These are phyloP conservation scores for Clavispora santaluciae DNA, from an alignment of 805 yeast species.

Conservation along the genomic window DNA sequence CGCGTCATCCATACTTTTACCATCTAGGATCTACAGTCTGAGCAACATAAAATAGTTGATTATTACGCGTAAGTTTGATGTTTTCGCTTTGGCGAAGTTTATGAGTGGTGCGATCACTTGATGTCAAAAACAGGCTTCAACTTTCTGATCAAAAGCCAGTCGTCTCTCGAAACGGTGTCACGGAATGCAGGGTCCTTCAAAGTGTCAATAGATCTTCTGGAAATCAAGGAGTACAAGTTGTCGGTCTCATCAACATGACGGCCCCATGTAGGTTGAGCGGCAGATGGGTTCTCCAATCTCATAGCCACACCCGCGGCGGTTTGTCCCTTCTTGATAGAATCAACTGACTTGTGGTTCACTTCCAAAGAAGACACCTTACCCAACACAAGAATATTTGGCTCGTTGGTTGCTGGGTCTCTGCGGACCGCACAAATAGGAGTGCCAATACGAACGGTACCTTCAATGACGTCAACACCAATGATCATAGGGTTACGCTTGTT, in stretches of 20 bases:
- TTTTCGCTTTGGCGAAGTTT: not conserved
- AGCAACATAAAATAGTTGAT: not conserved
- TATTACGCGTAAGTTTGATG: not conserved
- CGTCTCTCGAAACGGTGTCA: constrained; percentile 88
- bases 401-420: constrained; percentile 78
- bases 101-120: constrained; percentile 31
- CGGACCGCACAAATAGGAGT: constrained; percentile 96
- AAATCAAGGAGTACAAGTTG: constrained; percentile 78
- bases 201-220: constrained; percentile 92
- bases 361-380: constrained; percentile 93
- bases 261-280: constrained; percentile 97
- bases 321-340: constrained; percentile 84
- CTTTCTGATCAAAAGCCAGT: constrained; percentile 88
- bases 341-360: constrained; percentile 85
- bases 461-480: constrained; percentile 95
- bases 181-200: constrained; percentile 98
- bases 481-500: constrained; percentile 99
- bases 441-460: constrained; percentile 85
- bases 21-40: not conserved
- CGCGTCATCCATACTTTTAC: no score
- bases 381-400: constrained; percentile 61
- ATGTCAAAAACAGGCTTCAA: constrained; percentile 87
- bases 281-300: constrained; percentile 89
- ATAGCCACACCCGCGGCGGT: constrained; percentile 98
- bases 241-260: constrained; percentile 97